phyloP scores from a whole-genome alignment of 176 grass and related monocot genomes.

The Elymus sibiricus region DNA sequence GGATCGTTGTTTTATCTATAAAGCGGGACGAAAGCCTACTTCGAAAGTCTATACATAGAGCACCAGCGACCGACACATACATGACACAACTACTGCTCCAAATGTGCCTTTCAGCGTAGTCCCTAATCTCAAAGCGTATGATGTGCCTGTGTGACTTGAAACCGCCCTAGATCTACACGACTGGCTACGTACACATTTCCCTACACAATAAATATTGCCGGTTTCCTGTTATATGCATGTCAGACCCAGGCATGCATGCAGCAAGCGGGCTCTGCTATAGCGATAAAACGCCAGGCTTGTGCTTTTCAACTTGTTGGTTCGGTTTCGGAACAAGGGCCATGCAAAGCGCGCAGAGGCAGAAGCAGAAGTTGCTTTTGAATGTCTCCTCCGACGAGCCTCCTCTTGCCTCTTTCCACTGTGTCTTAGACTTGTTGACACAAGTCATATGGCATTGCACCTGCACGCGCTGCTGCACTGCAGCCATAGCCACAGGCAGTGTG shows the following conservation, averaged over 20 bases:
- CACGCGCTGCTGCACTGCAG: background rate
- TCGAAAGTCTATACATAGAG: too few relatives aligned
- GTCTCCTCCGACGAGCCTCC: background rate
- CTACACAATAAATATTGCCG: background rate
- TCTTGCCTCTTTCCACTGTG: background rate
- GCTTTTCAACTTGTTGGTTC: constrained; percentile 25
- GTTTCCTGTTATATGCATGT: background rate
- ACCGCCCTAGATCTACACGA: too few relatives aligned
- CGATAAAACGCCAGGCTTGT: constrained; percentile 45
- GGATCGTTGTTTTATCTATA: too few relatives aligned
- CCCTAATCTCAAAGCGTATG: too few relatives aligned
- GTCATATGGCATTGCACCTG: background rate
- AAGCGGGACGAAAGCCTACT: too few relatives aligned
- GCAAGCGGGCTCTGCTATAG: background rate
- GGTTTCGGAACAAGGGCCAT: constrained; percentile 33
- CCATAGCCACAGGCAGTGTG: background rate
- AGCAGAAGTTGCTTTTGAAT: constrained; percentile 12
- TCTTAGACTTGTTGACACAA: constrained; percentile 17
- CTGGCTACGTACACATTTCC: too few relatives aligned
- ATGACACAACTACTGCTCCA: too few relatives aligned
- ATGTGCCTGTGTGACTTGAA: too few relatives aligned
- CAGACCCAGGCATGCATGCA: background rate
- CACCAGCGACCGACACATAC: too few relatives aligned
- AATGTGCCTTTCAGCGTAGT: too few relatives aligned
- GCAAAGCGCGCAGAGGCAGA: constrained; percentile 15